Base-by-base conservation (phyloP, 192 early-diverging fungal genomes). In the Umbelopsis vinacea region DNA sequence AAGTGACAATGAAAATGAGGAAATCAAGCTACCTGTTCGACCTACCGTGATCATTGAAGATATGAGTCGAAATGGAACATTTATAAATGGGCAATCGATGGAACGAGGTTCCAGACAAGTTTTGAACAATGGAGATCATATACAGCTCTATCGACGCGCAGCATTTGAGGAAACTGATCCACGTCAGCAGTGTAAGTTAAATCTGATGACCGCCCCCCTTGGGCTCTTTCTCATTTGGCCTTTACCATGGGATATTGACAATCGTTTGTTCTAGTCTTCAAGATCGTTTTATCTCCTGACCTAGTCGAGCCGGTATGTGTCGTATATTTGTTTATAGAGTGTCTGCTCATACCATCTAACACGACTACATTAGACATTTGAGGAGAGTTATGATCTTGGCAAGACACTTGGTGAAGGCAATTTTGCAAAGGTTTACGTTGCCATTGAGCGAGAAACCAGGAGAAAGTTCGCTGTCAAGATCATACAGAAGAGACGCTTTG, bases 401-500 rank as follows among this genome's bases (percentile, higher is more conserved):
- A 50, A 52, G n/a, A 23, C 73, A 22, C 50, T 83, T 10, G 81
- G 81, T n/a, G 57, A 76, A 14, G 89, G 89, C 26, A 87, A 86
- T 23, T 92, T 92, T 78, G 88, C 88, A 21, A 87, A 89, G 15
- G 91, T 92, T 24, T 83, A 80, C 68, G 70, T 79, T 14, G 86
- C 83, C 7, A 84, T 78, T 14, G 81, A 87, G 43, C 70, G 86
- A 46, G 79, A 71, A 14, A 87, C 83, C 45, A 86, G 87, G 12
- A 69, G 85, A 23, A 76, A 78, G n/a, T 91, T 79, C 67, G 92
- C 92, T 6, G 88, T 91, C 66, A 93, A 93, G 76, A 88, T 90
- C 45, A 85, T 93, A 23, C 87, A 89, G 53, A 90, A 89, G 76
- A 4, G 12, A n/a, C 88, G 89, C 71, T 90, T 86, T 73, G 83